phyloP scores from a whole-genome alignment of 78 protist genomes.

The Tieghemostelium lacteum region DNA sequence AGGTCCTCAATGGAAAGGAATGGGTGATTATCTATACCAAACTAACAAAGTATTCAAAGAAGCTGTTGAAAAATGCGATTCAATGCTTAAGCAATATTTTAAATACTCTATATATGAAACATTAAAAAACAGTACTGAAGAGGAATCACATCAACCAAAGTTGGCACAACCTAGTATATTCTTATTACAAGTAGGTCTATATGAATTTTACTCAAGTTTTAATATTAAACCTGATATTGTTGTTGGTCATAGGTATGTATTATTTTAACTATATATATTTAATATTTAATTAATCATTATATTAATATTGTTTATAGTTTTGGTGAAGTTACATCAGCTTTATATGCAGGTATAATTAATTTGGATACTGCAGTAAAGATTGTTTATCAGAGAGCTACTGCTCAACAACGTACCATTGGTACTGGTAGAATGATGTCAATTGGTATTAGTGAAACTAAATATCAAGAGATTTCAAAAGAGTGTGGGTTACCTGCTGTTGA shows the following conservation, averaged over 20 bases:
- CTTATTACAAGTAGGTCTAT: constrained; percentile 57
- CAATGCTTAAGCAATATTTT: not conserved
- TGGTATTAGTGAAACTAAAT: constrained; percentile 26
- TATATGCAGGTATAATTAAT: constrained; percentile 11
- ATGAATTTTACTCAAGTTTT: constrained; percentile 17
- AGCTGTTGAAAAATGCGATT: constrained; percentile 8
- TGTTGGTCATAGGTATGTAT: no score
- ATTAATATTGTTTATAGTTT: constrained; percentile 4
- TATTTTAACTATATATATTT: not conserved
- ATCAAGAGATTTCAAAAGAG: not conserved
- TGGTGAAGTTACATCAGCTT: constrained; percentile 74
- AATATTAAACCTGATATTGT: constrained; percentile 38
- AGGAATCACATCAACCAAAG: constrained; percentile 2
- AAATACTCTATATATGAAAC: constrained; percentile 40
- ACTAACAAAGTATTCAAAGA: constrained; percentile 20
- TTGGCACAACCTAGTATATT: constrained; percentile 58
- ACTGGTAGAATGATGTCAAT: constrained; percentile 62
- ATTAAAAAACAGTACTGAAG: constrained; percentile 8
- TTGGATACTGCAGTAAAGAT: constrained; percentile 30
- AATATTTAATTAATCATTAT: not conserved
- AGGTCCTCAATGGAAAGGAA: constrained; percentile 70
- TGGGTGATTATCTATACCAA: constrained; percentile 45
- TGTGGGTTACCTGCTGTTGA: constrained; percentile 42
- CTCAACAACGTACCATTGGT: constrained; percentile 30
- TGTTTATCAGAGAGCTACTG: constrained; percentile 23